phyloP scores from a whole-genome alignment of 116 monocot genomes.

The Papilionanthe hybrid region DNA sequence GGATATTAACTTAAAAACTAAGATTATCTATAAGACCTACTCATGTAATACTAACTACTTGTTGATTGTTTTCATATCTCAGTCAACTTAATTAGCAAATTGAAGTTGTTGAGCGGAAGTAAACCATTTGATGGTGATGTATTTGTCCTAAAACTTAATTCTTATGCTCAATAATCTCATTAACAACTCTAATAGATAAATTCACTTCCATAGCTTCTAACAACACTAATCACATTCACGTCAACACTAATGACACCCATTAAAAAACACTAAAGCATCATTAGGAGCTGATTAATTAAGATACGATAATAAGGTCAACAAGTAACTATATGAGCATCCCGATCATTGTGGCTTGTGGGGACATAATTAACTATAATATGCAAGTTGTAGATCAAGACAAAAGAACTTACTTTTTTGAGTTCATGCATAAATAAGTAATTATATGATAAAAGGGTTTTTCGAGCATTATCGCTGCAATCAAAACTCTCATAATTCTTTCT shows the following conservation, averaged over 20 bases:
- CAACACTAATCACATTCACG: not conserved
- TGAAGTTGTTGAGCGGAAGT: constrained; percentile 1
- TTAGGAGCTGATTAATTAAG: not conserved
- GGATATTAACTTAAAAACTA: too few species aligned
- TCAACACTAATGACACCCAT: not conserved
- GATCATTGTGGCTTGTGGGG: too few species aligned
- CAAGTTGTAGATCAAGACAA: not conserved
- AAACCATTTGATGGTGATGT: not conserved
- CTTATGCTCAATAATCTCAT: not conserved
- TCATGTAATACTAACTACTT: too few species aligned
- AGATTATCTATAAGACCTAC: too few species aligned
- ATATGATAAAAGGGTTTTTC: not conserved
- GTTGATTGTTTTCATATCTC: too few species aligned
- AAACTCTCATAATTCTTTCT: not conserved
- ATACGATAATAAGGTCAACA: not conserved
- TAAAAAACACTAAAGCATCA: constrained; percentile 1
- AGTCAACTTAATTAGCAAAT: too few species aligned
- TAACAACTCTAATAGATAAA: constrained; percentile 2
- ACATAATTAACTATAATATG: not conserved
- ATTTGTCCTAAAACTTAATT: not conserved
- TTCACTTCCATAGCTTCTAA: not conserved
- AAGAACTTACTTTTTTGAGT: not conserved
- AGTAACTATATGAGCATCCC: not conserved
- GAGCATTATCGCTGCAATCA: not conserved
- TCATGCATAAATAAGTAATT: not conserved